Percentiles rank a stretch among this genome's conserved stretches.
Conservation (phyloP, 768 basidiomycete genomes). For the Pleurotus giganteus region DNA sequence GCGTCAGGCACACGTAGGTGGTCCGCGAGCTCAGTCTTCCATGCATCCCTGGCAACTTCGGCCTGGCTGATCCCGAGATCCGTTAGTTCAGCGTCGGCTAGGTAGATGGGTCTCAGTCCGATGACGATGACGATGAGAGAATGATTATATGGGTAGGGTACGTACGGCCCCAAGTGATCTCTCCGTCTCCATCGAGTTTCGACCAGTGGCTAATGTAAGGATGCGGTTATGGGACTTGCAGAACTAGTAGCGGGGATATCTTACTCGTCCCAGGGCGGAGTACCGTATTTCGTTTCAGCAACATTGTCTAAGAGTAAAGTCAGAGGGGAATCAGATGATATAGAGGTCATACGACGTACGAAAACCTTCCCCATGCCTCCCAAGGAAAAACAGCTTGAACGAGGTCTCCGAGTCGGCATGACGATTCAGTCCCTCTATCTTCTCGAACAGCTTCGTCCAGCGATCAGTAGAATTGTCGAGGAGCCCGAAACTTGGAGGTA, state of each 20-base stretch:
- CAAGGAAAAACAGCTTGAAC: constrained; percentile 67
- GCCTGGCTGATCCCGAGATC: constrained; percentile 58
- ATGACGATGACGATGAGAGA: background rate
- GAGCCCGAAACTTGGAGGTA: constrained; percentile 59
- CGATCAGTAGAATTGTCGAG: constrained; percentile 44
- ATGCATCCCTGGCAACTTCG: constrained; percentile 35
- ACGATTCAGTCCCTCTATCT: constrained; percentile 47
- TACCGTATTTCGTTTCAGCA: constrained; percentile 56
- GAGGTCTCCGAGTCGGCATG: constrained; percentile 31
- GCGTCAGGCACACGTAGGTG: constrained; percentile 51
- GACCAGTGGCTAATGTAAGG: constrained; percentile 53
- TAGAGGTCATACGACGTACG: constrained; percentile 42
- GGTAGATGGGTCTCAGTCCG: background rate
- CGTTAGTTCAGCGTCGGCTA: constrained; percentile 70
- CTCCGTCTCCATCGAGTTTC: constrained; percentile 59
- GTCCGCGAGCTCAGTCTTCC: constrained; percentile 43
- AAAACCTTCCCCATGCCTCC: constrained; percentile 71
- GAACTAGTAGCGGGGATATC: constrained; percentile 16
- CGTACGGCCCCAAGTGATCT: constrained; percentile 74
- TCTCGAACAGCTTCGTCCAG: constrained; percentile 45
- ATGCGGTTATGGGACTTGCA: background rate
- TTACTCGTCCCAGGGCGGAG: constrained; percentile 59
- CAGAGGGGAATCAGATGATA: background rate
- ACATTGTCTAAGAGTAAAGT: constrained; percentile 56
- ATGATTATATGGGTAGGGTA: constrained; percentile 12